Evolutionary conservation across 371 early-diverging fungal species (phyloP).

Genomic region (Haplosporangium sp.): DNA sequence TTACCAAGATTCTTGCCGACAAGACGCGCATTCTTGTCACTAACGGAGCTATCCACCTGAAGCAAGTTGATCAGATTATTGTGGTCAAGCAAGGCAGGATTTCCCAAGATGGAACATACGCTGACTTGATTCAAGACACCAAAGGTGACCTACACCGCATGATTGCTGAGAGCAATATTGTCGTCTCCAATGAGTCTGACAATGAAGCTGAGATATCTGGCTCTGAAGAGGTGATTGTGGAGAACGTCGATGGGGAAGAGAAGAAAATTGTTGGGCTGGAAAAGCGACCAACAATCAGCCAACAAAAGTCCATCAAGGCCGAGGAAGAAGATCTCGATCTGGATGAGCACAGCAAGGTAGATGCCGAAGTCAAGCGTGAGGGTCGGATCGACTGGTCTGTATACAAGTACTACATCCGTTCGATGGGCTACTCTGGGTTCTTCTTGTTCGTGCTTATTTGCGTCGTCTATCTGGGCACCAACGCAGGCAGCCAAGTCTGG

Average conservation of each 20-base stretch:
- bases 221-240: too few species aligned
- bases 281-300: too few species aligned
- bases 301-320: neutral
- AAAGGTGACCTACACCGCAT: conserved; percentile 31
- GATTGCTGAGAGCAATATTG: conserved; percentile 19
- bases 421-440: conserved; percentile 1
- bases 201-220: neutral
- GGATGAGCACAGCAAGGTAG: conserved; percentile 15
- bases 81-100: too few species aligned
- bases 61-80: too few species aligned
- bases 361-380: conserved; percentile 18
- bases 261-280: too few species aligned
- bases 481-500: conserved; percentile 8
- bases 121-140: conserved; percentile 54
- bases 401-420: conserved; percentile 27
- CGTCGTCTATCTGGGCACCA: neutral
- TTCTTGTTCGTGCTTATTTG: too few species aligned
- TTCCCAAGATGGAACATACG: conserved; percentile 59
- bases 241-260: too few species aligned
- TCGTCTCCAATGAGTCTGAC: conserved; percentile 6
- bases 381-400: conserved; percentile 30
- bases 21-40: too few species aligned
- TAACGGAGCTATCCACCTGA: too few species aligned
- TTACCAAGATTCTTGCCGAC: too few species aligned
- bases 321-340: conserved; percentile 23